Evolutionary conservation across 2,329 filamentous ascomycete genomes (phyloP).

Genomic region (Onygena corvina): DNA sequence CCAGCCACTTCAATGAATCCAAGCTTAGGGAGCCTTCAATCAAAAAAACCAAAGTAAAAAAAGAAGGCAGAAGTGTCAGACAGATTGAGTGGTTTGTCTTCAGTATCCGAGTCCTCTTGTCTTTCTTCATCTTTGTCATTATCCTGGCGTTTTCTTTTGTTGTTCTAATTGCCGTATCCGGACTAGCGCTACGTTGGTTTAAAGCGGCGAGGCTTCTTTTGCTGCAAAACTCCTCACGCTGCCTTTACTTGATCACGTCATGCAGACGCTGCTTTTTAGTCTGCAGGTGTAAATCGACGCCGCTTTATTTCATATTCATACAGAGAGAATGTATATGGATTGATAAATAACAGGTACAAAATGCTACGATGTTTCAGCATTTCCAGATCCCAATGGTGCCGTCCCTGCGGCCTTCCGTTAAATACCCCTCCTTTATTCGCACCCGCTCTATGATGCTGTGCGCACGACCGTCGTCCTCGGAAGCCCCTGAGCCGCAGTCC

Average conservation of each 20-base stretch:
- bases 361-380: slow-evolving; percentile 37
- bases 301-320: slow-evolving; percentile 4
- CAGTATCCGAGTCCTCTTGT: too few relatives aligned
- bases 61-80: too few relatives aligned
- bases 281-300: background rate
- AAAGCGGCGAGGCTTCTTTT: background rate
- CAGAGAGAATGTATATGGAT: background rate
- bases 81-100: too few relatives aligned
- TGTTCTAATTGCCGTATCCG: slow-evolving; percentile 2
- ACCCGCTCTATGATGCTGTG: slow-evolving; percentile 69
- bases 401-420: slow-evolving; percentile 79
- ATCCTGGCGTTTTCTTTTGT: slow-evolving; percentile 2
- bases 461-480: slow-evolving; percentile 52
- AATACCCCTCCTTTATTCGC: slow-evolving; percentile 82
- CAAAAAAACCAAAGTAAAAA: too few relatives aligned
- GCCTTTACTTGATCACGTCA: too few relatives aligned
- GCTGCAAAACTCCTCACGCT: too few relatives aligned
- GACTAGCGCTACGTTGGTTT: background rate
- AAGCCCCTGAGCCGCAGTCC: slow-evolving; percentile 77
- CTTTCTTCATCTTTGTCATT: background rate
- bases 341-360: background rate
- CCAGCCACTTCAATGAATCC: background rate
- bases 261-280: too few relatives aligned
- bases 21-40: too few relatives aligned
- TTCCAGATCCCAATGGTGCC: slow-evolving; percentile 87